These are phyloP conservation scores for Protea cynaroides DNA, from an alignment of 164 flowering plant species.

Conservation along the genomic window DNA sequence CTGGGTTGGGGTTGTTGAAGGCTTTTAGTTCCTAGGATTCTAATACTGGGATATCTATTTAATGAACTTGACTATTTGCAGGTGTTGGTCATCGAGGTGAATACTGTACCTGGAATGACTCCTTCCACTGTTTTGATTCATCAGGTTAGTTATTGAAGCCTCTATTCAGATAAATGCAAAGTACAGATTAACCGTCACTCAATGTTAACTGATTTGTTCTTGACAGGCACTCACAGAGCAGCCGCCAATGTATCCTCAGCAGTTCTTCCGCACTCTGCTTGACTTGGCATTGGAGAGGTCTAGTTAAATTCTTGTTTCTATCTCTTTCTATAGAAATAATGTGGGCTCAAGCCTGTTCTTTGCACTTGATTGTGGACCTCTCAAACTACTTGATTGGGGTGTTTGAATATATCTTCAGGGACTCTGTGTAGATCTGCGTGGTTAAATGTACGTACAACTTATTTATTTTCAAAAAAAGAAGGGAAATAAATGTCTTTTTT, in stretches of 20 bases:
- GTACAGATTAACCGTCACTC: background rate
- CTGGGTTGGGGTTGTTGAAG: too few species aligned
- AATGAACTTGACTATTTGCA: slow-evolving; percentile 18
- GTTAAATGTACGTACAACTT: too few species aligned
- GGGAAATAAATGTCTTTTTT: too few species aligned
- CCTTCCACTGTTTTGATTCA: slow-evolving; percentile 92
- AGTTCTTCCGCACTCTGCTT: slow-evolving; percentile 67
- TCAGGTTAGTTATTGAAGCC: slow-evolving; percentile 50
- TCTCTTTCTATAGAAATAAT: too few species aligned
- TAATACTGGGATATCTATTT: too few species aligned
- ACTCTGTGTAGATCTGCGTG: too few species aligned
- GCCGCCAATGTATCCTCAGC: slow-evolving; percentile 81
- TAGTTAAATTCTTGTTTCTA: background rate
- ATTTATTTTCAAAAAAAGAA: too few species aligned
- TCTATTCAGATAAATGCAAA: background rate
- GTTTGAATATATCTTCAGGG: too few species aligned
- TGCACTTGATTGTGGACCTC: too few species aligned
- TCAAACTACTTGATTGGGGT: too few species aligned
- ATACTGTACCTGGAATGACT: slow-evolving; percentile 96
- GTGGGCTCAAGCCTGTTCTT: too few species aligned
- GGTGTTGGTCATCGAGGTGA: slow-evolving; percentile 84
- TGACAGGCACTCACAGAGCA: slow-evolving; percentile 75
- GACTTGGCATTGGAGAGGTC: slow-evolving; percentile 65
- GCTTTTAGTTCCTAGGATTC: too few species aligned
- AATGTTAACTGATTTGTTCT: background rate